Base-by-base conservation (phyloP, 805 yeast genomes). In the Sugiyamaella lignohabitans region DNA sequence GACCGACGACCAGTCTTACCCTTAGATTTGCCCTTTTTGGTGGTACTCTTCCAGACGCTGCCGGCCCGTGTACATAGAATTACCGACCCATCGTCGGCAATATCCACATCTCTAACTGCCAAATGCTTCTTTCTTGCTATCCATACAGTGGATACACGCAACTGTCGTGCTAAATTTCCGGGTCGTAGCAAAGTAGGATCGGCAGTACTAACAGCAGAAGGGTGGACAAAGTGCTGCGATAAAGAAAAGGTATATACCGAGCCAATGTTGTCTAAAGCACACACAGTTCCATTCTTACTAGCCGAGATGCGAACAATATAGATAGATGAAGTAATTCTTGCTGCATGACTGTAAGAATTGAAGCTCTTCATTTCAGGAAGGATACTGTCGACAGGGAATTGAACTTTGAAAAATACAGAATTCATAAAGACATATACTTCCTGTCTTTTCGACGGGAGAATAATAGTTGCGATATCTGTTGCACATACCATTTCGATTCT, bases 21-120 rank as follows among this genome's bases (percentile, higher is more conserved):
- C 49, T 27, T 59, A 44, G 45, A 52, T 27, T 14, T 27, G 14
- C 8, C 32, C 53, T 50, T 48, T 14, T 38, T 59, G 53, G 46
- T 59, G 50, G 4, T 66, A 11, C 42, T 36, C 21, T 41, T 22
- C 73, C 53, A 87, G 0, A 77, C 85, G 19, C 82, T 74, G 0
- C 96, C 96, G 42, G 79, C 78, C 18, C 69, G 62, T 0, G 93
- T 82, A 52, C 84, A 76, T 1, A 89, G 60, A 1, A 88, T 67
- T 1, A 86, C 61, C 0, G 85, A 78, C 0, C 94, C 94, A 56
- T 82, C 84, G 16, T 65, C 68, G 1, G 84, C 75, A 38, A 82
- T 71, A 56, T 81, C 91, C 27, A 84, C 74, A 63, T 87, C 95
- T 3, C 66, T 68, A 41, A 78, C 87, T 46, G 67, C 70, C 72